Conservation (phyloP, 176 grass and related monocot genomes). For the Phyllostachys edulis region DNA sequence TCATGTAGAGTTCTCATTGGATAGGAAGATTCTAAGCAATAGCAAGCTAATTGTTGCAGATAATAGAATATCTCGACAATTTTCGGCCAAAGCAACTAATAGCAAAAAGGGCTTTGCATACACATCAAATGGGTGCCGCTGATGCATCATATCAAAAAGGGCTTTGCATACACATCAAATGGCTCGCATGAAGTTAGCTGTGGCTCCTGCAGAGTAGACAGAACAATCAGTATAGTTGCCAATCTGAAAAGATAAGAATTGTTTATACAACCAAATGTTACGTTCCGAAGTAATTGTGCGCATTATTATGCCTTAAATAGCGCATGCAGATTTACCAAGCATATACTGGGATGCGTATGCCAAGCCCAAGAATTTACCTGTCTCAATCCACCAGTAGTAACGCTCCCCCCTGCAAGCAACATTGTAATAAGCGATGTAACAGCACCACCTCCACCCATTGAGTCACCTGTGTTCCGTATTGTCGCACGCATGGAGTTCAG, state of each 20-base stretch:
- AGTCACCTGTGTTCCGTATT: slow-evolving; percentile 68
- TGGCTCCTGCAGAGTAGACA: slow-evolving; percentile 66
- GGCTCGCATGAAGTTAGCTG: slow-evolving; percentile 60
- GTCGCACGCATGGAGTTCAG: slow-evolving; percentile 76
- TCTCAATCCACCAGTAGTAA: slow-evolving; percentile 52
- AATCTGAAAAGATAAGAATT: slow-evolving; percentile 18
- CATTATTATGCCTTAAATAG: slow-evolving; percentile 11
- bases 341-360: background rate
- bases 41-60: too few species aligned
- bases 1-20: too few species aligned
- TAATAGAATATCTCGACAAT: too few species aligned
- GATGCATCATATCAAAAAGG: slow-evolving; percentile 72
- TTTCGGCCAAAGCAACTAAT: too few species aligned
- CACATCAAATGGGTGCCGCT: too few species aligned
- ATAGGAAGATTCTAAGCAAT: too few species aligned
- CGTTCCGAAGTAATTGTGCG: background rate
- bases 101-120: too few species aligned
- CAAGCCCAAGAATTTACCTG: slow-evolving; percentile 58
- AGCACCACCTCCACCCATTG: slow-evolving; percentile 50
- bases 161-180: slow-evolving; percentile 91
- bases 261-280: background rate
- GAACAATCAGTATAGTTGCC: background rate
- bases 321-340: background rate
- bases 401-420: slow-evolving; percentile 73
- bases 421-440: slow-evolving; percentile 78